Evolutionary conservation across 2,329 filamentous ascomycete genomes (phyloP).

Genomic region (Phialophora tarda): DNA sequence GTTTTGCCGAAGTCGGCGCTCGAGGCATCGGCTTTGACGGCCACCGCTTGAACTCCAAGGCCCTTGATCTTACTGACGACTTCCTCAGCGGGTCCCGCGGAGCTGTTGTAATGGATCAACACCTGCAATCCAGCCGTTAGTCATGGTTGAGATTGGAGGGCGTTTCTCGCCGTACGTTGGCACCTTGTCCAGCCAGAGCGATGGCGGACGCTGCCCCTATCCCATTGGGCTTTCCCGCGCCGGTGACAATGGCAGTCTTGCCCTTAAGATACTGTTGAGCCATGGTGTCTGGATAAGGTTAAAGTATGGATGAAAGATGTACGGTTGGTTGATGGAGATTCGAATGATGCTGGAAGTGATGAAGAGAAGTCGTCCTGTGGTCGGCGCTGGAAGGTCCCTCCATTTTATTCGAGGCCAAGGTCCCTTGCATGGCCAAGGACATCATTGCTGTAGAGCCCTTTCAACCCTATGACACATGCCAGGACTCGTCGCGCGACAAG

Average conservation of each 20-base stretch:
- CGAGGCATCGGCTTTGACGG: constrained; percentile 30
- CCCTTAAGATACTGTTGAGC: constrained; percentile 30
- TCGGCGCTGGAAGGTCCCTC: not conserved
- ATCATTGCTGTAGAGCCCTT: not conserved
- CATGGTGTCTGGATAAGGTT: constrained; percentile 13
- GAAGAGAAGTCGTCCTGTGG: not conserved
- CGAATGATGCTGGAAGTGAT: constrained; percentile 1
- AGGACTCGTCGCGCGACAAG: not conserved
- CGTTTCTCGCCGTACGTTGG: constrained; percentile 20
- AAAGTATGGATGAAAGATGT: not conserved
- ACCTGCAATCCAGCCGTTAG: constrained; percentile 40
- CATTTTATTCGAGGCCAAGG: not conserved
- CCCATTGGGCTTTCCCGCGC: constrained; percentile 40
- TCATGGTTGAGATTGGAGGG: constrained; percentile 21
- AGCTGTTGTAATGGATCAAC: constrained; percentile 43
- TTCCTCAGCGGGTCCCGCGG: constrained; percentile 36
- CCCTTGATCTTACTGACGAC: constrained; percentile 39
- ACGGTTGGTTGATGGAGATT: not conserved
- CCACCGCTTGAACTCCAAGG: constrained; percentile 28
- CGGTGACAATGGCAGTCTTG: constrained; percentile 42
- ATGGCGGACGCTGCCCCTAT: constrained; percentile 38
- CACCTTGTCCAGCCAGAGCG: constrained; percentile 32
- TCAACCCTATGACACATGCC: not conserved
- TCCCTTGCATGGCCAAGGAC: not conserved
- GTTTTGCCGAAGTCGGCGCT: constrained; percentile 25